phyloP scores from a whole-genome alignment of 1,139 yeast genomes.

The Geotrichum australiense region DNA sequence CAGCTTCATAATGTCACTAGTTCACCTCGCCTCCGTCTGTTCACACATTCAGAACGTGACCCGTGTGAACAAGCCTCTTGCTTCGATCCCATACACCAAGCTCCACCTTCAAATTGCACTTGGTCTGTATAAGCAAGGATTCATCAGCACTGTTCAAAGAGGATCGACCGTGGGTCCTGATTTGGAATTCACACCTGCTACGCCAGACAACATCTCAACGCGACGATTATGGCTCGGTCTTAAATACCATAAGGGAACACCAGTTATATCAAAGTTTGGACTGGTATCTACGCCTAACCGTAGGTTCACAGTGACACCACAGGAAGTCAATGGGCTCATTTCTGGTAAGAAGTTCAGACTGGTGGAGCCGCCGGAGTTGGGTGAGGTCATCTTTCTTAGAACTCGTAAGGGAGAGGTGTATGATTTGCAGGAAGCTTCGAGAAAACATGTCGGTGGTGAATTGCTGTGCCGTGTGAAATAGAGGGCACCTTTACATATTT shows the following conservation, averaged over 20 bases:
- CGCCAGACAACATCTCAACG: constrained; percentile 79
- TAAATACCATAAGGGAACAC: constrained; percentile 73
- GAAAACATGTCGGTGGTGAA: constrained; percentile 65
- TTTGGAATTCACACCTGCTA: constrained; percentile 60
- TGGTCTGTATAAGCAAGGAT: constrained; percentile 86
- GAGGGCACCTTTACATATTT: background rate
- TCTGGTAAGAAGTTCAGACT: constrained; percentile 69
- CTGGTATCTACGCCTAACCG: constrained; percentile 83
- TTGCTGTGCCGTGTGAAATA: constrained; percentile 73
- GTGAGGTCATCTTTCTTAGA: constrained; percentile 73
- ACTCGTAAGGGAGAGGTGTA: constrained; percentile 45
- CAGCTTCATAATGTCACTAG: constrained; percentile 59
- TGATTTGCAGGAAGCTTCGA: constrained; percentile 80
- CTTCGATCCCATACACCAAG: constrained; percentile 79
- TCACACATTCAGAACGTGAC: constrained; percentile 87
- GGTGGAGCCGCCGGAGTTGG: constrained; percentile 79
- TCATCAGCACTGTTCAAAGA: constrained; percentile 71
- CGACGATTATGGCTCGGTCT: constrained; percentile 89
- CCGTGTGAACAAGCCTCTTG: constrained; percentile 62
- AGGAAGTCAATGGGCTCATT: constrained; percentile 67
- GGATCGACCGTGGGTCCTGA: constrained; percentile 95
- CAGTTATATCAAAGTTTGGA: constrained; percentile 66
- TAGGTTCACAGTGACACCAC: constrained; percentile 53
- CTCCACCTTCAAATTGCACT: constrained; percentile 77
- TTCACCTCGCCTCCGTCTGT: constrained; percentile 74